Evolutionary conservation across 2,329 filamentous ascomycete genomes (phyloP).

Genomic region (Lizonia empirigonia): DNA sequence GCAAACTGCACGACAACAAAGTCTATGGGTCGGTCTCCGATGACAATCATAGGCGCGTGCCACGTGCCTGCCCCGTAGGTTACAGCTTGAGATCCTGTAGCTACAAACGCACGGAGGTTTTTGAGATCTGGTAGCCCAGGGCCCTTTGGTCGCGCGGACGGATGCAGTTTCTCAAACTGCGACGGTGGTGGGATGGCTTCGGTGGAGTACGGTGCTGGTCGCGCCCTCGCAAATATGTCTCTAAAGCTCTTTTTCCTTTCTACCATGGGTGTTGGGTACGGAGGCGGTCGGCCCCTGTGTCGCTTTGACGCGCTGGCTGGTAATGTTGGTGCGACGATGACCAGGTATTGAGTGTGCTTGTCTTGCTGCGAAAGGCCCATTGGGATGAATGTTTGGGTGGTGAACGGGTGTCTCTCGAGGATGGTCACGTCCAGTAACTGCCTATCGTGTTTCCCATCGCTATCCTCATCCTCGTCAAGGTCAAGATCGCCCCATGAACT

Average conservation of each 20-base stretch:
- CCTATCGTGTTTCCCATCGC: conserved; percentile 26
- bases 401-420: conserved; percentile 91
- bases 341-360: conserved; percentile 67
- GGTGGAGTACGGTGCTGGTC: conserved; percentile 58
- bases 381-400: conserved; percentile 90
- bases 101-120: conserved; percentile 77
- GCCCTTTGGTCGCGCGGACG: conserved; percentile 48
- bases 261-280: conserved; percentile 50
- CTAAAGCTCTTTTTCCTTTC: conserved; percentile 35
- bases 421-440: conserved; percentile 69
- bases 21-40: conserved; percentile 73
- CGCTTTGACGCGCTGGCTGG: conserved; percentile 50
- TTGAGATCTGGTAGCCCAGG: conserved; percentile 73
- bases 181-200: conserved; percentile 48
- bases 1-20: conserved; percentile 86
- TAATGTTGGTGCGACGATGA: conserved; percentile 84
- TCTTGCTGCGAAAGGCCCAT: conserved; percentile 62
- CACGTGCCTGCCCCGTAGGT: conserved; percentile 91
- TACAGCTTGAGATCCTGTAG: conserved; percentile 77
- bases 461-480: conserved; percentile 41
- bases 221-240: conserved; percentile 51
- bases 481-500: conserved; percentile 43
- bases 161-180: conserved; percentile 36
- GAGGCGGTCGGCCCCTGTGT: conserved; percentile 41
- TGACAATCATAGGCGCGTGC: conserved; percentile 95